phyloP scores from a whole-genome alignment of 2,329 filamentous ascomycete species.

The Cercospora nicotianae region DNA sequence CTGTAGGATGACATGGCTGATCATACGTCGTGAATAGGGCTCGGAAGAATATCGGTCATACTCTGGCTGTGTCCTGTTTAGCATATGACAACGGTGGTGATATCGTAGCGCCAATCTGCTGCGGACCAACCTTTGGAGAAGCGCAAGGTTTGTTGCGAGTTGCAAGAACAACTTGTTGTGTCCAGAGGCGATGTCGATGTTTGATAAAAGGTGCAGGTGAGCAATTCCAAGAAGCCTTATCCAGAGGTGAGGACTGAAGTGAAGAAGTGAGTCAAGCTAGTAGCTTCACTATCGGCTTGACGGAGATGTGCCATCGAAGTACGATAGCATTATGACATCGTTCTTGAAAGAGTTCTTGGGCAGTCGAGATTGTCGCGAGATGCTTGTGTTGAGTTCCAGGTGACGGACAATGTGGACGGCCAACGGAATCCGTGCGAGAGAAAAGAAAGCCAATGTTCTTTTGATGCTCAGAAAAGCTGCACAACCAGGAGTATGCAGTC shows the following conservation, averaged over 20 bases:
- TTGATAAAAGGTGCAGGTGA: neutral
- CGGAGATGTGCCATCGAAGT: neutral
- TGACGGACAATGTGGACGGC: neutral
- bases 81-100: neutral
- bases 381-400: neutral
- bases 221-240: neutral
- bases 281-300: neutral
- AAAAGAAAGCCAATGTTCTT: neutral
- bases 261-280: neutral
- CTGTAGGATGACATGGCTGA: constrained; percentile 11
- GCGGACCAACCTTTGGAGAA: neutral
- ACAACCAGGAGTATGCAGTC: constrained; percentile 13
- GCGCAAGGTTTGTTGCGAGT: neutral
- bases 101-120: neutral
- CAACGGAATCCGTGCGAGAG: neutral
- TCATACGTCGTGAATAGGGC: neutral
- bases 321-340: neutral
- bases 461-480: constrained; percentile 9
- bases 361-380: neutral
- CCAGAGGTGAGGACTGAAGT: neutral
- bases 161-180: neutral
- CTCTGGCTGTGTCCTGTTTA: neutral
- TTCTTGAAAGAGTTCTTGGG: neutral
- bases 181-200: neutral
- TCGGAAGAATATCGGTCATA: neutral